phyloP scores from a whole-genome alignment of 2,329 filamentous ascomycete species.

The Xylariaceae sp. region DNA sequence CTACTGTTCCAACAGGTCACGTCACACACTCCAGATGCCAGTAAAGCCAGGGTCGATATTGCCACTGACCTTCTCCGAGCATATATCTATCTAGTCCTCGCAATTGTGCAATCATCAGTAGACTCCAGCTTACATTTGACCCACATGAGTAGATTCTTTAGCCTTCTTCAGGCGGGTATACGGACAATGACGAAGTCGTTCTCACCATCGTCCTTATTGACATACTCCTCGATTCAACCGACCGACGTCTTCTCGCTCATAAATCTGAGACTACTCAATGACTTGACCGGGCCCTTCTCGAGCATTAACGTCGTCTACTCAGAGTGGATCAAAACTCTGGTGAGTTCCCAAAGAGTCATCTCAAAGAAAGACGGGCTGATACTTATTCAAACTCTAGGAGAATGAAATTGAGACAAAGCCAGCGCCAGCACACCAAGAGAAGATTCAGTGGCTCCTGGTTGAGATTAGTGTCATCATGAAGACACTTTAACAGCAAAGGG shows the following conservation, averaged over 20 bases:
- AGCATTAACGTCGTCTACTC: constrained; percentile 43
- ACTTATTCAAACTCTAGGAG: constrained; percentile 14
- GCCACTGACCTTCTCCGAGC: constrained; percentile 4
- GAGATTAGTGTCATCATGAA: constrained; percentile 8
- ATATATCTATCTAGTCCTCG: constrained; percentile 7
- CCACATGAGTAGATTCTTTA: constrained; percentile 1
- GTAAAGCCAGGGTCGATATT: background rate
- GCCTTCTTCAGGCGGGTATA: constrained; percentile 4
- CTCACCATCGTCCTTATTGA: background rate
- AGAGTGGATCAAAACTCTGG: constrained; percentile 40
- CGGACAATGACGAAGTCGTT: constrained; percentile 20
- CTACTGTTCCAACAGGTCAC: constrained; percentile 6
- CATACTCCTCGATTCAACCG: constrained; percentile 38
- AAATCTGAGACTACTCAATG: constrained; percentile 37
- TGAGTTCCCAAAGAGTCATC: constrained; percentile 23
- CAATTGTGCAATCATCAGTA: constrained; percentile 2
- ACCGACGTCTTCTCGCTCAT: constrained; percentile 43
- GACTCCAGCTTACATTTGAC: background rate
- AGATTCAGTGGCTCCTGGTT: constrained; percentile 4
- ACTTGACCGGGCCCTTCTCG: constrained; percentile 37
- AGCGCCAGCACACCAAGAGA: constrained; percentile 4
- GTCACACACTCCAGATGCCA: constrained; percentile 1
- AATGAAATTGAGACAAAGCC: constrained; percentile 7
- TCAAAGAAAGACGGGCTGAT: constrained; percentile 22
- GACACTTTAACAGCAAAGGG: constrained; percentile 4